Percentiles rank a stretch among this genome's conserved stretches.
Evolutionary conservation across 176 grass and related monocot species (phyloP).

Genomic region (Puccinellia tenuiflora): DNA sequence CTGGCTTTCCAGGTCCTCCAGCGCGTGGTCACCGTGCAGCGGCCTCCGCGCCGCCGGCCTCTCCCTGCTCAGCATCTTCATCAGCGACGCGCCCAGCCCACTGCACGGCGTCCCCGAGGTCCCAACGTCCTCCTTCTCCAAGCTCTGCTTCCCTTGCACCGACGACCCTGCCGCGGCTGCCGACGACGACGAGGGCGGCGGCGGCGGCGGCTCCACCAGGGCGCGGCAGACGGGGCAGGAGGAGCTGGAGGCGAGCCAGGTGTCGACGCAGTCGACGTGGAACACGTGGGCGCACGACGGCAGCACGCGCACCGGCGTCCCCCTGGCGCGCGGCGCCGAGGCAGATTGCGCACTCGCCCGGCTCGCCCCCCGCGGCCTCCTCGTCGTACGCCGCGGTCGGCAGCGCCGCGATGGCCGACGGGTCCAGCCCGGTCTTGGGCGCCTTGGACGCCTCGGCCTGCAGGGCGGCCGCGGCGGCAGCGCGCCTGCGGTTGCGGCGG

Average conservation of each 20-base stretch:
- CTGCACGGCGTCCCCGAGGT: slow-evolving; percentile 28
- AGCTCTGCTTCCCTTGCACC: slow-evolving; percentile 13
- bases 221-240: slow-evolving; percentile 59
- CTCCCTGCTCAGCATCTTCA: slow-evolving; percentile 52
- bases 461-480: neutral
- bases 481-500: slow-evolving; percentile 23
- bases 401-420: slow-evolving; percentile 47
- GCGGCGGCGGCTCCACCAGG: slow-evolving; percentile 38
- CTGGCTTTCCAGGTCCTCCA: slow-evolving; percentile 45
- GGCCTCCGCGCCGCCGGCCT: slow-evolving; percentile 22
- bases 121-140: slow-evolving; percentile 22
- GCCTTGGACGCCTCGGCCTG: neutral
- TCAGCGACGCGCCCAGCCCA: slow-evolving; percentile 34
- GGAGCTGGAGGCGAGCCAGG: slow-evolving; percentile 50
- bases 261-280: slow-evolving; percentile 53
- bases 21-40: neutral
- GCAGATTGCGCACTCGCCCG: slow-evolving; percentile 53
- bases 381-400: slow-evolving; percentile 26
- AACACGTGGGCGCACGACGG: slow-evolving; percentile 49
- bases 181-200: neutral
- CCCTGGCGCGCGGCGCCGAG: slow-evolving; percentile 39
- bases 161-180: neutral
- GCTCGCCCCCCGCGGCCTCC: neutral
- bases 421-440: slow-evolving; percentile 30
- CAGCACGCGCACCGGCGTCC: slow-evolving; percentile 33